A percentile compares a stretch with the other conserved stretches of the same genome.
Conservation (phyloP, 2,329 filamentous ascomycete genomes). For the Bimuria novae-zelandiae region DNA sequence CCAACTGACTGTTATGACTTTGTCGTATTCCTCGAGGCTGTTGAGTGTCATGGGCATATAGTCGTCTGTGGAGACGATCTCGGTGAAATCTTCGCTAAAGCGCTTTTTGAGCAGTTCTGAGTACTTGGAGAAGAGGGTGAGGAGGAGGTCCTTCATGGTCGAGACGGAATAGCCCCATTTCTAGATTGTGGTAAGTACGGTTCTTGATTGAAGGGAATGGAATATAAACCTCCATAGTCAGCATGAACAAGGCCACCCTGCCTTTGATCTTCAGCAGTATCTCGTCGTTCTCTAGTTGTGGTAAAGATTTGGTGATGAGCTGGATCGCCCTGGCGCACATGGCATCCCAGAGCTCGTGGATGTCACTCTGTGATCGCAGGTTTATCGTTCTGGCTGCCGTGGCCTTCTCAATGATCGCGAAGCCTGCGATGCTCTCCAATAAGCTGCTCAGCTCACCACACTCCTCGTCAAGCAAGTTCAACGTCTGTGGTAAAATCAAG, state of each 20-base stretch:
- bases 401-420: constrained; percentile 93
- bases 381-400: constrained; percentile 88
- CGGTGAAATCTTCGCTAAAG: constrained; percentile 95
- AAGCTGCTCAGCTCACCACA: constrained; percentile 85
- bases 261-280: constrained; percentile 93
- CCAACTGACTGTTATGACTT: constrained; percentile 95
- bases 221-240: constrained; percentile 85
- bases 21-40: constrained; percentile 87
- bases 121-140: constrained; percentile 93
- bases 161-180: constrained; percentile 88
- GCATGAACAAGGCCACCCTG: constrained; percentile 89
- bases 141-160: constrained; percentile 78
- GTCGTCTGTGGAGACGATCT: constrained; percentile 89
- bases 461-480: constrained; percentile 81
- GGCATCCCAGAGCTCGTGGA: constrained; percentile 98
- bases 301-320: constrained; percentile 78
- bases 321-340: constrained; percentile 89
- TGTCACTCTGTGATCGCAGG: constrained; percentile 78
- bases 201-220: neutral
- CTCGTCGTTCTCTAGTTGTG: constrained; percentile 84
- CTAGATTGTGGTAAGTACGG: constrained; percentile 48
- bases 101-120: constrained; percentile 85
- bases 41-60: constrained; percentile 99
- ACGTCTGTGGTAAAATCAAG: constrained; percentile 74
- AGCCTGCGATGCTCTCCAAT: constrained; percentile 91